phyloP scores from a whole-genome alignment of 2,329 filamentous ascomycete species.

The Fusarium cyanostomum region DNA sequence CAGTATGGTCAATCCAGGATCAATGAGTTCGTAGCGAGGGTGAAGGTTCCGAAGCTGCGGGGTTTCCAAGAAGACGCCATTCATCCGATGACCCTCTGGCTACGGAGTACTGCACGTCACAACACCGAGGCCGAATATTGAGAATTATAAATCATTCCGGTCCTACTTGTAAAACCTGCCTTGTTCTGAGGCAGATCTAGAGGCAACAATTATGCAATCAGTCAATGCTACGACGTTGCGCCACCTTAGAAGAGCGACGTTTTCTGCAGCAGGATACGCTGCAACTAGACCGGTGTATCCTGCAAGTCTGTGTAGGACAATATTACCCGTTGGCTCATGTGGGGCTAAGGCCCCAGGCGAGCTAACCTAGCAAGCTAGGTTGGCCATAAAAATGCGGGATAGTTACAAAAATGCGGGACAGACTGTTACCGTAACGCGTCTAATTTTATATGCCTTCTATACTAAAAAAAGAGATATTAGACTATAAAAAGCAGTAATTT shows the following conservation, averaged over 20 bases:
- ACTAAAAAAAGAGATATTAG: too few relatives aligned
- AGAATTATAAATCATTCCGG: background rate
- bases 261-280: slow-evolving; percentile 67
- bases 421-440: too few relatives aligned
- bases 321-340: too few relatives aligned
- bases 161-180: background rate
- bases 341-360: too few relatives aligned
- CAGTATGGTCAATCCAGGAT: slow-evolving; percentile 3
- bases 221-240: background rate
- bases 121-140: background rate
- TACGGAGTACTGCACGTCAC: background rate
- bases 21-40: slow-evolving; percentile 16
- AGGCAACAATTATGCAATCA: background rate
- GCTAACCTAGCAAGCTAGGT: too few relatives aligned
- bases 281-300: slow-evolving; percentile 69
- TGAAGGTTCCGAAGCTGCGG: slow-evolving; percentile 30
- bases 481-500: too few relatives aligned
- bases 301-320: slow-evolving; percentile 59
- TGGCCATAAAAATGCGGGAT: too few relatives aligned
- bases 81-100: slow-evolving; percentile 15
- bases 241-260: slow-evolving; percentile 59
- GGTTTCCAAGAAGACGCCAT: slow-evolving; percentile 33
- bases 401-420: too few relatives aligned
- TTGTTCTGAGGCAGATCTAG: background rate
- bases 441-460: too few relatives aligned